Percentiles rank a stretch among this genome's conserved stretches.
Conservation (phyloP, 2,329 filamentous ascomycete genomes). For the Epichloe baconii region DNA sequence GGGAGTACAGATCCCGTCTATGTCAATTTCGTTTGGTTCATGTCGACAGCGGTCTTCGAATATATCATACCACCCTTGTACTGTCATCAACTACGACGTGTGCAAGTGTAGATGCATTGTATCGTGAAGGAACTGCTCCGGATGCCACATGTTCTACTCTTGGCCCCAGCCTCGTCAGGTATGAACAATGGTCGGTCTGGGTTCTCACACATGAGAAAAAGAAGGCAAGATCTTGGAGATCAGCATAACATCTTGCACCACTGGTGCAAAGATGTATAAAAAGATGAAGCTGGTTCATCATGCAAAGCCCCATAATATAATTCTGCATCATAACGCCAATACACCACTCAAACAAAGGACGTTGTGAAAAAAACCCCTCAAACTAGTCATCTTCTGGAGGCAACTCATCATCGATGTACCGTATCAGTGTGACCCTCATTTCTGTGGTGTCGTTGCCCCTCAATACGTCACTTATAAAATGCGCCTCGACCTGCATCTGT, state of each 20-base stretch:
- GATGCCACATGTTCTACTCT: neutral
- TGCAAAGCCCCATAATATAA: too few species aligned
- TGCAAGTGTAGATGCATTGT: neutral
- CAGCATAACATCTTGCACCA: too few species aligned
- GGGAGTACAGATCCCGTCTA: neutral
- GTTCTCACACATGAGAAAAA: too few species aligned
- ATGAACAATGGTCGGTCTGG: too few species aligned
- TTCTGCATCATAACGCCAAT: neutral
- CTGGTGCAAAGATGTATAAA: too few species aligned
- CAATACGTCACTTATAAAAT: constrained; percentile 88
- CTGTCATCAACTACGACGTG: neutral
- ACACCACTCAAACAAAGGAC: neutral
- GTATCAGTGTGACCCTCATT: constrained; percentile 83
- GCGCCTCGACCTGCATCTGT: constrained; percentile 96
- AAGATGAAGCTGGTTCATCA: too few species aligned
- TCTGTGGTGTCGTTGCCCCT: constrained; percentile 93
- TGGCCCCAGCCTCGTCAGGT: too few species aligned
- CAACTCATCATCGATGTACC: constrained; percentile 96
- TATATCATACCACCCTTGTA: constrained; percentile 4
- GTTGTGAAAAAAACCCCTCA: neutral
- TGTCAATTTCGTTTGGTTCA: constrained; percentile 3
- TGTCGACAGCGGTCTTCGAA: constrained; percentile 2
- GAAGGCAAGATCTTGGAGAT: too few species aligned
- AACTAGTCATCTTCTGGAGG: constrained; percentile 84
- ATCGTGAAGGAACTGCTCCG: neutral